These are phyloP conservation scores for Claviceps citrina DNA, from an alignment of 2,329 filamentous ascomycete genomes.

Conservation along the genomic window DNA sequence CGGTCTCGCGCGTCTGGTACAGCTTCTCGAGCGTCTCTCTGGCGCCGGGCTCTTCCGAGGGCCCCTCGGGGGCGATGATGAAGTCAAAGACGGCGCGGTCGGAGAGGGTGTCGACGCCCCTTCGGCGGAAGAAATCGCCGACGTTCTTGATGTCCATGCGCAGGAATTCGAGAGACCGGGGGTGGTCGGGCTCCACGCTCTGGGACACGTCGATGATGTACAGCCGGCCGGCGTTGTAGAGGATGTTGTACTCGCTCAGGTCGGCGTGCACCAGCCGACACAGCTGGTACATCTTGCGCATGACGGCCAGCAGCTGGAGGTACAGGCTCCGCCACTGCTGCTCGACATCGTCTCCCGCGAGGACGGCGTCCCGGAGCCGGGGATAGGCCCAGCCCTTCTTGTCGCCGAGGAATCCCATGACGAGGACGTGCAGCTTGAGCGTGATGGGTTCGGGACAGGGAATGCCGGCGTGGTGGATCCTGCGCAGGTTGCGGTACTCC, in stretches of 20 bases:
- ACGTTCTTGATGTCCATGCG: slow-evolving; percentile 98
- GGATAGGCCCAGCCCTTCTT: slow-evolving; percentile 77
- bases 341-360: slow-evolving; percentile 52
- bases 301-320: slow-evolving; percentile 67
- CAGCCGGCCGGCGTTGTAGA: slow-evolving; percentile 69
- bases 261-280: slow-evolving; percentile 90
- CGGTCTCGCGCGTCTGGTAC: slow-evolving; percentile 39
- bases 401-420: slow-evolving; percentile 88
- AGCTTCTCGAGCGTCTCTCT: slow-evolving; percentile 48
- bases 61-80: slow-evolving; percentile 48
- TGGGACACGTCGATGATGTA: slow-evolving; percentile 97
- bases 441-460: slow-evolving; percentile 80
- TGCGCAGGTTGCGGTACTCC: slow-evolving; percentile 83
- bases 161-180: slow-evolving; percentile 78
- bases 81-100: slow-evolving; percentile 77
- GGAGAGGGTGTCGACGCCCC: slow-evolving; percentile 65
- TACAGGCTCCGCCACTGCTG: slow-evolving; percentile 67
- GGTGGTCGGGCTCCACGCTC: slow-evolving; percentile 93
- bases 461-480: slow-evolving; percentile 71
- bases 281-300: slow-evolving; percentile 84
- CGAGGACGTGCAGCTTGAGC: slow-evolving; percentile 83
- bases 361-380: slow-evolving; percentile 69
- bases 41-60: slow-evolving; percentile 46
- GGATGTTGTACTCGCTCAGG: slow-evolving; percentile 93
- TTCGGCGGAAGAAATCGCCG: slow-evolving; percentile 75